Conservation (phyloP, 257 asterid genomes). For the Solanum acaule region DNA sequence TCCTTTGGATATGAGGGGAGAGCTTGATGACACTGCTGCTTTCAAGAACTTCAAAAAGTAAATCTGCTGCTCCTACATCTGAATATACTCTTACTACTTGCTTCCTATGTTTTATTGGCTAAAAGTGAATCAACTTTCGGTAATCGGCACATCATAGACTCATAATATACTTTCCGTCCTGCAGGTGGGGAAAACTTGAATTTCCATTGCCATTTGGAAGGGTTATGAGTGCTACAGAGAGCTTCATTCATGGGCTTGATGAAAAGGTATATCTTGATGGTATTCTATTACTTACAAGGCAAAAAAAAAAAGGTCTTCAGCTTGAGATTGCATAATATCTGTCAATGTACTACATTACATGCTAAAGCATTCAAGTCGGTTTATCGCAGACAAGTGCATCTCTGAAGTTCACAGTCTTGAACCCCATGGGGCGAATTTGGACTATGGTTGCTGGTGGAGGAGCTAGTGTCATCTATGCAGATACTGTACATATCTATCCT, state of each 20-base stretch:
- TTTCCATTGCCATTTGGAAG: slow-evolving; percentile 96
- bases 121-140: neutral
- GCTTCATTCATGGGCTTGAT: slow-evolving; percentile 80
- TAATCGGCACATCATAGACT: neutral
- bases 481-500: slow-evolving; percentile 48
- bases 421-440: slow-evolving; percentile 94
- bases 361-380: neutral
- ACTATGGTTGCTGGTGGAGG: slow-evolving; percentile 99
- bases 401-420: slow-evolving; percentile 87
- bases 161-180: neutral
- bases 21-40: slow-evolving; percentile 94
- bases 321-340: neutral
- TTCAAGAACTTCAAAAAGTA: slow-evolving; percentile 97
- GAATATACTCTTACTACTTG: neutral
- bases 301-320: neutral
- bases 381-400: slow-evolving; percentile 93
- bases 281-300: neutral
- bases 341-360: neutral
- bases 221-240: slow-evolving; percentile 79
- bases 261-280: slow-evolving; percentile 49
- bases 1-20: slow-evolving; percentile 97
- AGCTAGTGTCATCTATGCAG: slow-evolving; percentile 94
- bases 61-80: neutral
- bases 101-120: neutral
- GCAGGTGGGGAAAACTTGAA: slow-evolving; percentile 86